Evolutionary conservation across 768 basidiomycete species (phyloP), one percentile per base, ranked within the genome.

Genomic region (Lactifluus piperatus): DNA sequence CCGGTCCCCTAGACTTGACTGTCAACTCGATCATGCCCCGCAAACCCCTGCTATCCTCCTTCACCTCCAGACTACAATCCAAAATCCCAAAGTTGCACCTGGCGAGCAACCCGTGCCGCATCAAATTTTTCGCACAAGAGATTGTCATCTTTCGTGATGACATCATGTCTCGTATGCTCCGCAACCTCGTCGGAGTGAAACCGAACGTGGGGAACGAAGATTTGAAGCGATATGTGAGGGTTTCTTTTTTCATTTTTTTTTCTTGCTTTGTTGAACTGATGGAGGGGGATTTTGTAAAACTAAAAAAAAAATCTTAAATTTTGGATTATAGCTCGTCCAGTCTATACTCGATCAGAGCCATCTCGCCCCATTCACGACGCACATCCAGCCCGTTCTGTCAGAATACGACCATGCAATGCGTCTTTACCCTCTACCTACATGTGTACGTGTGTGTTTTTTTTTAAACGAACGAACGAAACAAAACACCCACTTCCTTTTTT

Each of bases 71-170:
- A 37, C 73, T 99, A 36, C 83, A 78, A 65, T 73, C 79, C 0
- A 84, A 85, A 64, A 71, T 98, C 27, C 90, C 93, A 0, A 87
- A 88, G 67, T 79, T 85, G 1, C 83, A 88, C 65, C 87, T 98
- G 67, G 85, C 83, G 8, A 87, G 84, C 37, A 97, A 97, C 71
- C 97, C 97, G 1, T 95, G 93, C 72, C 83, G 97, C 20, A 82
- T 98, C 66, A 90, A 91, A 66, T 97, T 97, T 68, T 94, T 94
- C 69, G 83, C 90, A 29, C 94, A 97, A 69, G 97, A 99, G 73
- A 84, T 99, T 54, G 94, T 97, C 45, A 74, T 99, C 26, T 97
- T 89, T 68, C 77, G 97, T 43, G 92, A 98, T 66, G 93, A 98
- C 69, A 71, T 86, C 50, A 97, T 99, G 93, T 81, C 91, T 1